phyloP scores from a whole-genome alignment of 2,329 filamentous ascomycete genomes.

The Aspergillus transmontanensis region DNA sequence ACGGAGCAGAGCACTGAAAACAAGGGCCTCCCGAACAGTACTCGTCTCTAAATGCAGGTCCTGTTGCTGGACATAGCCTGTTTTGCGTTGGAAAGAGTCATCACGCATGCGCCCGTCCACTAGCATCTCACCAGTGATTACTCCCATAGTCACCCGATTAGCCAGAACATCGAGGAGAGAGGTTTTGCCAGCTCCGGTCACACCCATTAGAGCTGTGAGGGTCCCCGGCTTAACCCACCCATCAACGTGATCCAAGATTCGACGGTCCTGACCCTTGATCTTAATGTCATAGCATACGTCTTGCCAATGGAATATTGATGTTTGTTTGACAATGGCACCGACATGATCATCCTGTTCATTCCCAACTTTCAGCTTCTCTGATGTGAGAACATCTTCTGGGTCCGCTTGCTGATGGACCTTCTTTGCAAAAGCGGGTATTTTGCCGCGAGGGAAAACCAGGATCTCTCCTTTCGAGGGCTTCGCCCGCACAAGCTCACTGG shows the following conservation, averaged over 20 bases:
- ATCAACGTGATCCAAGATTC: slow-evolving; percentile 80
- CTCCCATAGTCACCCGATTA: slow-evolving; percentile 80
- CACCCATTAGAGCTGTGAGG: slow-evolving; percentile 85
- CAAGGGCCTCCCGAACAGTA: slow-evolving; percentile 83
- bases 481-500: slow-evolving; percentile 62
- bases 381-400: slow-evolving; percentile 20
- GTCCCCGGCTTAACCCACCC: slow-evolving; percentile 94
- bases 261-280: slow-evolving; percentile 72
- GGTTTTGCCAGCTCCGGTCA: slow-evolving; percentile 87
- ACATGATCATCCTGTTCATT: slow-evolving; percentile 71
- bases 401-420: slow-evolving; percentile 23
- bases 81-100: slow-evolving; percentile 65
- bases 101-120: slow-evolving; percentile 74
- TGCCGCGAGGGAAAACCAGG: slow-evolving; percentile 70
- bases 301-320: slow-evolving; percentile 80
- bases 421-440: slow-evolving; percentile 55
- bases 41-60: slow-evolving; percentile 82
- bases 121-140: slow-evolving; percentile 81
- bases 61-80: slow-evolving; percentile 72
- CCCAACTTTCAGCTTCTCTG: slow-evolving; percentile 62
- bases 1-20: slow-evolving; percentile 80
- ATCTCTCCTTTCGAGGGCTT: slow-evolving; percentile 75
- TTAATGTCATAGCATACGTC: slow-evolving; percentile 80
- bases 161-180: slow-evolving; percentile 84
- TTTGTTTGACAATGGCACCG: slow-evolving; percentile 71